phyloP scores from a whole-genome alignment of 169 alveolate species.

The Plasmodium falciparum region DNA sequence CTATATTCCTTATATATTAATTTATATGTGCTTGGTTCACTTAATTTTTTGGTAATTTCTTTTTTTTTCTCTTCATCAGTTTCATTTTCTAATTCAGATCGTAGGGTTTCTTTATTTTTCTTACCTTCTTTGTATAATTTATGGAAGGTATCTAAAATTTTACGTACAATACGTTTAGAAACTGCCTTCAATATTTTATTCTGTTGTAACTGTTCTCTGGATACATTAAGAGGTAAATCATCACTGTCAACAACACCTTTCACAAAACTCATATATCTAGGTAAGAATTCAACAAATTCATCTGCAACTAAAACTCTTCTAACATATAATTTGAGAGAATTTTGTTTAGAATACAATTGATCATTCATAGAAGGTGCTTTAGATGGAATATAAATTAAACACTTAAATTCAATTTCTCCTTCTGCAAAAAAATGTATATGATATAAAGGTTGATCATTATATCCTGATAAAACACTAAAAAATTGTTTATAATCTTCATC shows the following conservation, averaged over 20 bases:
- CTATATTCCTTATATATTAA: slow-evolving; percentile 94
- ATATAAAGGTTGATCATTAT: slow-evolving; percentile 96
- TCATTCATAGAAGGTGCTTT: slow-evolving; percentile 94
- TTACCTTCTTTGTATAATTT: slow-evolving; percentile 92
- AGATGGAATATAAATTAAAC: slow-evolving; percentile 96
- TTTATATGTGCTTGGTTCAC: slow-evolving; percentile 84
- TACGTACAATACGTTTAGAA: slow-evolving; percentile 97
- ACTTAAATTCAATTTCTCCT: slow-evolving; percentile 99
- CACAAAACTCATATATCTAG: slow-evolving; percentile 94
- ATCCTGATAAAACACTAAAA: slow-evolving; percentile 96
- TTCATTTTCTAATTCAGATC: slow-evolving; percentile 86
- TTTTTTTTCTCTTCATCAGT: slow-evolving; percentile 89
- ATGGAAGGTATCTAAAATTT: slow-evolving; percentile 95
- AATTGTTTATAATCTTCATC: slow-evolving; percentile 97
- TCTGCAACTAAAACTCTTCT: slow-evolving; percentile 95
- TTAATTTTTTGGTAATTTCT: slow-evolving; percentile 85
- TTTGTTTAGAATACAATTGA: slow-evolving; percentile 92
- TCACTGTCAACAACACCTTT: slow-evolving; percentile 97
- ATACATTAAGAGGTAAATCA: slow-evolving; percentile 96
- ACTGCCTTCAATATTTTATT: slow-evolving; percentile 94
- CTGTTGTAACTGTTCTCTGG: slow-evolving; percentile 95
- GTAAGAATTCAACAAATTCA: slow-evolving; percentile 94
- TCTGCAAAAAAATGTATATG: slow-evolving; percentile 99
- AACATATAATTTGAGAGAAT: slow-evolving; percentile 92
- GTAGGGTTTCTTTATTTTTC: slow-evolving; percentile 86